A percentile compares a stretch with the other conserved stretches of the same genome.
Conservation (phyloP, 2,329 filamentous ascomycete species). For the Trichoderma oligosporum region DNA sequence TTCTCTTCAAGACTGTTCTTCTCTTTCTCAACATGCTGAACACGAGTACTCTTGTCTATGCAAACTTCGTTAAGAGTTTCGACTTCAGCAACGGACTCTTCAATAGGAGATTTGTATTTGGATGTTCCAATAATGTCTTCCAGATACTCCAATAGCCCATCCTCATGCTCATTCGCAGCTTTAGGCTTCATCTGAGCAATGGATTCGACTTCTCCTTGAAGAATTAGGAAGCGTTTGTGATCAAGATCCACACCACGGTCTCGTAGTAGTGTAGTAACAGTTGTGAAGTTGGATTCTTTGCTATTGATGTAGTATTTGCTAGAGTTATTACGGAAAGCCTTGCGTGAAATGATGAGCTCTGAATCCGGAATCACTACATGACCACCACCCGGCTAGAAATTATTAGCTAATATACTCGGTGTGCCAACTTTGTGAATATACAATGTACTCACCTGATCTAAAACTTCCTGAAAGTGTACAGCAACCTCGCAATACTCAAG, state of each 20-base stretch:
- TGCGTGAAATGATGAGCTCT: conserved; percentile 80
- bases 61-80: conserved; percentile 93
- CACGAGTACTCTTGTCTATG: conserved; percentile 88
- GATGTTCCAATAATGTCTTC: conserved; percentile 99
- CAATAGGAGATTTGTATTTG: conserved; percentile 95
- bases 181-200: conserved; percentile 99
- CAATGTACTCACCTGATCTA: conserved; percentile 63
- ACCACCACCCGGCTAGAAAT: conserved; percentile 60
- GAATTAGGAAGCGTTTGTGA: conserved; percentile 94
- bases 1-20: conserved; percentile 90
- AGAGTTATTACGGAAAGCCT: conserved; percentile 95
- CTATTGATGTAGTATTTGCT: conserved; percentile 98
- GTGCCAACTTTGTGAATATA: conserved; percentile 3
- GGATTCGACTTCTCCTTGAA: conserved; percentile 96
- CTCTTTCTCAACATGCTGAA: conserved; percentile 97
- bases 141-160: conserved; percentile 91
- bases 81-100: conserved; percentile 85
- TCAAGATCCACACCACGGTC: conserved; percentile 91
- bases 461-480: conserved; percentile 93
- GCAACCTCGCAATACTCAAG: conserved; percentile 91
- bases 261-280: conserved; percentile 80
- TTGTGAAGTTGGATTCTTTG: conserved; percentile 85
- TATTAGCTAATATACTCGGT: conserved; percentile 21
- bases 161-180: conserved; percentile 89
- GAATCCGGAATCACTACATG: conserved; percentile 78